Evolutionary conservation across 1,284 basidiomycete genomes (phyloP), one percentile per base, ranked within the genome.

Genomic region (Hypsizygus ulmarius): DNA sequence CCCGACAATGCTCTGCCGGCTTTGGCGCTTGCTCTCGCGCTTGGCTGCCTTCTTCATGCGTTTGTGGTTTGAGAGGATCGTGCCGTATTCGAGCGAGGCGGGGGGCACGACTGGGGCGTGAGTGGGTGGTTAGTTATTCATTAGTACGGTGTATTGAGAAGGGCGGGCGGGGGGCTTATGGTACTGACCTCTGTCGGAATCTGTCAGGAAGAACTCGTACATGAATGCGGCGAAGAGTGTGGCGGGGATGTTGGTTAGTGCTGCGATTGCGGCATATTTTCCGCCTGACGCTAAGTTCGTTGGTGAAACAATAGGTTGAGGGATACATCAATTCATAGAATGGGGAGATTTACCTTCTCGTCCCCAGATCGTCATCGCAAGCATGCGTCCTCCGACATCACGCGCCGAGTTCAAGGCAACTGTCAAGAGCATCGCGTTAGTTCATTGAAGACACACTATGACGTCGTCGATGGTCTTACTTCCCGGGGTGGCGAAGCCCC

Each of bases 331-430:
- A 19, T 21, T 40, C 8, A 21, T 9, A 19, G 8, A 5, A 30
- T 8, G 2, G 30, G 3, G 38, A 11, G 16, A 54, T 61, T 32
- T 52, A 70, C 72, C 72, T 49, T 65, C 55, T 2, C 36, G 59
- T 3, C 84, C 84, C 74, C 78, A 87, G 39, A 86, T 72, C 0
- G 79, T 71, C 59, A 86, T 54, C 0, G 71, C 77, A 51, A 75
- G 73, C 32, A 87, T 52, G 8, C 84, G 78, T 2, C 73, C 81
- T n/a, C 84, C 84, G 39, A 87, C 36, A 58, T 87, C 85, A 55
- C 84, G 80, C 27, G 84, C 84, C 1, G 81, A 65, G 61, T 87
- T 87, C 16, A 82, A 69, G 10, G 82, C 75, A 50, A 87, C 78
- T 81, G 47, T 4, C 44, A 25, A 39, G 19, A 29, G 45, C 14